Evolutionary conservation across 805 yeast species (phyloP).

Genomic region (Tetrapisispora iriomotensis): DNA sequence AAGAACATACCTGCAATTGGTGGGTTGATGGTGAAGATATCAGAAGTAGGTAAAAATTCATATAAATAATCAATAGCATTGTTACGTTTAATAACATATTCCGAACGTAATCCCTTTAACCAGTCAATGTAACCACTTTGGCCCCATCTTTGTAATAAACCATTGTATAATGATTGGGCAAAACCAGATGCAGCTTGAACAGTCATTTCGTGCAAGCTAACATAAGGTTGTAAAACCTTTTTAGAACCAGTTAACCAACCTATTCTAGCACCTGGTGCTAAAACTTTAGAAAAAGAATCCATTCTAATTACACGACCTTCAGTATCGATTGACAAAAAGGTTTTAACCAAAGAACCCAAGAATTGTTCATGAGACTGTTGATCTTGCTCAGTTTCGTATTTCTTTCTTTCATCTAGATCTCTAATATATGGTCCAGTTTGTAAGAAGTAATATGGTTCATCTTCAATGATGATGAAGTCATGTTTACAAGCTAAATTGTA

Average conservation of each 20-base stretch:
- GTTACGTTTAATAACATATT: conserved; percentile 83
- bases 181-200: conserved; percentile 78
- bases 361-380: conserved; percentile 50
- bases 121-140: conserved; percentile 82
- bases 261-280: conserved; percentile 83
- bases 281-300: conserved; percentile 83
- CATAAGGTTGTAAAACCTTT: conserved; percentile 49
- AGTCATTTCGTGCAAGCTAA: conserved; percentile 70
- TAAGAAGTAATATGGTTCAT: conserved; percentile 94
- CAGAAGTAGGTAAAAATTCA: conserved; percentile 36
- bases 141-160: conserved; percentile 78
- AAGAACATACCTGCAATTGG: conserved; percentile 88
- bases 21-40: conserved; percentile 34
- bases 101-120: conserved; percentile 74
- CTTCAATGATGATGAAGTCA: conserved; percentile 82
- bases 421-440: conserved; percentile 76
- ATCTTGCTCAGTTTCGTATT: conserved; percentile 9
- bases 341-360: conserved; percentile 55
- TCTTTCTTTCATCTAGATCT: conserved; percentile 31
- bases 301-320: conserved; percentile 87
- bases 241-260: conserved; percentile 84
- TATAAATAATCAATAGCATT: conserved; percentile 68
- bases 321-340: conserved; percentile 63
- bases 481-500: conserved; percentile 74
- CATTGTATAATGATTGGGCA: conserved; percentile 59